These are phyloP conservation scores for Ramalina intermedia DNA, from an alignment of 495 filamentous ascomycete genomes.

Conservation along the genomic window DNA sequence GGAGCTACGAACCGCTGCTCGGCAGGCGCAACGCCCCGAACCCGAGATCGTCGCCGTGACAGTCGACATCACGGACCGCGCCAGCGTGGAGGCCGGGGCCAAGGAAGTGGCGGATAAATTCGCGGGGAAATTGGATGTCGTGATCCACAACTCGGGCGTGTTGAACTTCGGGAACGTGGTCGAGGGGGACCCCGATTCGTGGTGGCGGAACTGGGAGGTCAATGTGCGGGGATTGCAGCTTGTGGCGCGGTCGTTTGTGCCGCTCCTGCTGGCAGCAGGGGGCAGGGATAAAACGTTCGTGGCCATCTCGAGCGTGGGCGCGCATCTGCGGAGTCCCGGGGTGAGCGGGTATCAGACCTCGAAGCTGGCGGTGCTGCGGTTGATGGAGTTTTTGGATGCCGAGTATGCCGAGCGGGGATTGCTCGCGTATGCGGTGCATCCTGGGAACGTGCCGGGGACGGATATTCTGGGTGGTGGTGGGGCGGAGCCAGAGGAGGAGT, in stretches of 20 bases:
- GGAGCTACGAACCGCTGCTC: neutral
- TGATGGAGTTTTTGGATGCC: constrained; percentile 27
- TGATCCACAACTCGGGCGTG: constrained; percentile 41
- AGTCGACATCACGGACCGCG: constrained; percentile 29
- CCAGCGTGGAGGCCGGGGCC: constrained; percentile 23
- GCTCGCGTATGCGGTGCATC: constrained; percentile 33
- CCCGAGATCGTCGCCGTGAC: constrained; percentile 12
- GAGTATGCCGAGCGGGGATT: constrained; percentile 32
- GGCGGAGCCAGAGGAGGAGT: neutral
- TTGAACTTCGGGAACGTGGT: constrained; percentile 24
- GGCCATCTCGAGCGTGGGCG: constrained; percentile 30
- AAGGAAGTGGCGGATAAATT: constrained; percentile 21
- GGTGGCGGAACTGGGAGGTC: constrained; percentile 30
- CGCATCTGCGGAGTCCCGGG: constrained; percentile 18
- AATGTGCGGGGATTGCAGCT: constrained; percentile 35
- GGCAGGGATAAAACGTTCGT: constrained; percentile 30
- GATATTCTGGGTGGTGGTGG: constrained; percentile 9
- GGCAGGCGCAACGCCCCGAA: neutral
- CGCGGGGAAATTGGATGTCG: constrained; percentile 33
- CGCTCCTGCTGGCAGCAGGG: constrained; percentile 28
- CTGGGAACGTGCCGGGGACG: constrained; percentile 17
- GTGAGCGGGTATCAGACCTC: constrained; percentile 28
- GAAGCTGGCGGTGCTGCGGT: constrained; percentile 35
- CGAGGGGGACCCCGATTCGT: constrained; percentile 30
- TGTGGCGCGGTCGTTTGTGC: constrained; percentile 23